Conservation (phyloP, 345 rosid species). For the Leavenworthia alabamica region DNA sequence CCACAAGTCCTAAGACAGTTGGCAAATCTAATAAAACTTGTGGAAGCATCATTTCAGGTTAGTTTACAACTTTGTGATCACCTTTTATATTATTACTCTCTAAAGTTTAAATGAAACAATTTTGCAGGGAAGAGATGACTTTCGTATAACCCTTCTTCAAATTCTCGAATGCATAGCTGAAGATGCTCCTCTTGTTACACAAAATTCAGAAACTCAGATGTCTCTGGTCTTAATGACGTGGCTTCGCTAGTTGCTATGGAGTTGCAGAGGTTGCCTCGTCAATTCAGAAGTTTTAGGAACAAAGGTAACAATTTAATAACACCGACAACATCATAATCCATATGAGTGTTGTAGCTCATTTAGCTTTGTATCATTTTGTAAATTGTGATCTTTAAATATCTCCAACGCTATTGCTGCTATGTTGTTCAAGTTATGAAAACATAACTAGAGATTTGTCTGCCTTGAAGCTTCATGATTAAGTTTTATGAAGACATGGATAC, state of each 20-base stretch:
- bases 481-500: background rate
- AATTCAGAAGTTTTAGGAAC: slow-evolving; percentile 38
- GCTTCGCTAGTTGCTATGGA: slow-evolving; percentile 56
- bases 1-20: slow-evolving; percentile 63
- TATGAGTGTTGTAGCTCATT: background rate
- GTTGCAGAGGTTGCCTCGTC: slow-evolving; percentile 69
- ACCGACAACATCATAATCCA: no score
- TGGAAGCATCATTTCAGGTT: slow-evolving; percentile 92
- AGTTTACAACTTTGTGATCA: slow-evolving; percentile 13
- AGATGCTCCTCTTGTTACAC: slow-evolving; percentile 54
- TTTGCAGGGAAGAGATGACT: slow-evolving; percentile 86
- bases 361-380: background rate
- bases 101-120: background rate
- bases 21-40: slow-evolving; percentile 68
- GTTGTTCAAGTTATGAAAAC: background rate
- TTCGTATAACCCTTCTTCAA: slow-evolving; percentile 84
- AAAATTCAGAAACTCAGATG: slow-evolving; percentile 51
- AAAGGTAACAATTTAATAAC: background rate
- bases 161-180: slow-evolving; percentile 72
- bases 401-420: background rate
- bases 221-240: slow-evolving; percentile 45
- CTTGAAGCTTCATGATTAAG: background rate
- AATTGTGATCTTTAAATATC: background rate
- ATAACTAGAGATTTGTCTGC: background rate
- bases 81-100: background rate